phyloP scores from a whole-genome alignment of 129 eudicot species.

The Glebionis coronaria region DNA sequence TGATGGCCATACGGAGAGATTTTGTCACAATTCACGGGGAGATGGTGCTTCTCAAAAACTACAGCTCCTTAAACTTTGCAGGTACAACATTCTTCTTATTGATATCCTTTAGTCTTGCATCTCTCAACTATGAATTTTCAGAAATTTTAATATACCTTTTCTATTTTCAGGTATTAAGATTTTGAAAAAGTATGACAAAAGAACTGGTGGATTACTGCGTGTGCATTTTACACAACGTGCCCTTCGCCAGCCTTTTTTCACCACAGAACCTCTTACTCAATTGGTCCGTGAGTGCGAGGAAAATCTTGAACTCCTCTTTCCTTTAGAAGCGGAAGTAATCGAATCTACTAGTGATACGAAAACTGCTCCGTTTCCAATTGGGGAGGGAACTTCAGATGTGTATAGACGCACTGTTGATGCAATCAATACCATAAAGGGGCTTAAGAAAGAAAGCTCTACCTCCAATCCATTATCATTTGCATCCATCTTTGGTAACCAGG shows the following conservation, averaged over 20 bases:
- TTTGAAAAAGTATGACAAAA: slow-evolving; percentile 85
- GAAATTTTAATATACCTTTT: slow-evolving; percentile 8
- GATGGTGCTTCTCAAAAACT: slow-evolving; percentile 93
- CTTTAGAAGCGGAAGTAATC: slow-evolving; percentile 68
- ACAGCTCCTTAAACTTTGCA: slow-evolving; percentile 92
- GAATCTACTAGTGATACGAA: slow-evolving; percentile 35
- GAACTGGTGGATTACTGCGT: slow-evolving; percentile 76
- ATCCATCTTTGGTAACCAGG: slow-evolving; percentile 60
- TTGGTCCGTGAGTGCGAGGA: slow-evolving; percentile 82
- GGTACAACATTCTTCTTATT: slow-evolving; percentile 37
- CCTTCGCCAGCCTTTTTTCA: slow-evolving; percentile 78
- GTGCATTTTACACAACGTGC: slow-evolving; percentile 79
- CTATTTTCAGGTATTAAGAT: slow-evolving; percentile 67
- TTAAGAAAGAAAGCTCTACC: slow-evolving; percentile 80
- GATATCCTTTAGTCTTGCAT: not conserved
- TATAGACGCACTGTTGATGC: slow-evolving; percentile 80
- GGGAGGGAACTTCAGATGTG: slow-evolving; percentile 59
- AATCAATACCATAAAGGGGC: slow-evolving; percentile 77
- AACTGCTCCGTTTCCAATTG: slow-evolving; percentile 30
- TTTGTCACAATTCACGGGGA: slow-evolving; percentile 83
- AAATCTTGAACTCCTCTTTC: slow-evolving; percentile 78
- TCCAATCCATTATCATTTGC: slow-evolving; percentile 79
- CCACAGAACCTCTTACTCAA: slow-evolving; percentile 76
- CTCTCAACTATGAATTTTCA: slow-evolving; percentile 6
- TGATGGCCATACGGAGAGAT: slow-evolving; percentile 72